Base-by-base conservation (phyloP, 139 green algal genomes). In the Prasinococcaceae sp. region DNA sequence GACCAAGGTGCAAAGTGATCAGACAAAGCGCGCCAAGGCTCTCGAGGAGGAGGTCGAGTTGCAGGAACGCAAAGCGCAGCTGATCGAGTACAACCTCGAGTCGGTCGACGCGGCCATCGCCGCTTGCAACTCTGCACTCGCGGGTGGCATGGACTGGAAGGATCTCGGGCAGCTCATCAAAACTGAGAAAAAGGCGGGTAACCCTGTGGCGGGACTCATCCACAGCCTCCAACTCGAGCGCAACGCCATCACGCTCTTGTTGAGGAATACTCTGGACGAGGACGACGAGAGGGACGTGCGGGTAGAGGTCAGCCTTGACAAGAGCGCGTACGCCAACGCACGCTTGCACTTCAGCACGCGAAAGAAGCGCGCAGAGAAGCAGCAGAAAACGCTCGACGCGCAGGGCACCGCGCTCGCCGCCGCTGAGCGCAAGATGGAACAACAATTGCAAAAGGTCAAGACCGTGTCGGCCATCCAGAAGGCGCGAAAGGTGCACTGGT, bases 401-500 rank as follows among this genome's bases (percentile, higher is more conserved):
- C 42, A 59, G 26, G 53, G 65, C 24, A 61, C 30, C 33, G 85
- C 82, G 4, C 56, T 95, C 27, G 77, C 80, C 47, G 78, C 76
- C 5, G 87, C 87, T 4, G 82, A 95, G 62, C 92, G 89, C 69
- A 90, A 92, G 58, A 78, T 80, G 20, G 48, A 64, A 26, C 37
- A 53, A 42, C 63, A 80, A 53, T 63, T 92, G 19, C 75, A 5
- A 2, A 66, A 47, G 47, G 68, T 49, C 1, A 66, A 92, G 67
- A 65, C 74, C 16, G 32, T 56, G 22, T 45, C 33, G 23, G 12
- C 9, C 3, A 63, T 76, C 33, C n/a, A 43, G 30, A 35, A 39
- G 14, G 50, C 81, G 52, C 82, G 88, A 44, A 94, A 94, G 74
- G 50, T 76, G n/a, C 68, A 74, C 55, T 96, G 88, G 88, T 98